Evolutionary conservation across 352 stramenopile genomes (phyloP).

Genomic region (Plasmopara halstedii): DNA sequence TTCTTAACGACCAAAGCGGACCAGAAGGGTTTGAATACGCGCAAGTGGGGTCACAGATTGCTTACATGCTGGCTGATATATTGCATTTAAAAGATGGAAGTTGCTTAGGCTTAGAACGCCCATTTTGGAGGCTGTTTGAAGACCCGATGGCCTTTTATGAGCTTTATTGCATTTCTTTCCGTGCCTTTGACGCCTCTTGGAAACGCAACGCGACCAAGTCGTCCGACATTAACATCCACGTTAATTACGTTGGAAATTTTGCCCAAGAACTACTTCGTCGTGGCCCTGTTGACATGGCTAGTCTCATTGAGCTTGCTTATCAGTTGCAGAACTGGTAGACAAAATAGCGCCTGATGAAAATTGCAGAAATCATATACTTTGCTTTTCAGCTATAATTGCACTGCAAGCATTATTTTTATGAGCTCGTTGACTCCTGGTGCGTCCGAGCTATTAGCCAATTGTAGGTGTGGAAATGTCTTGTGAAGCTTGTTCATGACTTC

Average conservation of each 20-base stretch:
- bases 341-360: slow-evolving; percentile 8
- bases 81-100: slow-evolving; percentile 67
- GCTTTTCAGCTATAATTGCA: slow-evolving; percentile 12
- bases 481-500: slow-evolving; percentile 30
- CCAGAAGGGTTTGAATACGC: slow-evolving; percentile 61
- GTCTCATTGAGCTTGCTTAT: slow-evolving; percentile 57
- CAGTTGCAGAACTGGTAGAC: slow-evolving; percentile 72
- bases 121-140: slow-evolving; percentile 82
- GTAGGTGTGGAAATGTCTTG: slow-evolving; percentile 9
- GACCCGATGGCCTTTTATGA: slow-evolving; percentile 80
- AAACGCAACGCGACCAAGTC: slow-evolving; percentile 35
- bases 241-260: slow-evolving; percentile 67
- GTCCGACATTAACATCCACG: slow-evolving; percentile 49
- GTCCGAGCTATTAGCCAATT: not conserved
- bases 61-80: slow-evolving; percentile 54
- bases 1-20: slow-evolving; percentile 54
- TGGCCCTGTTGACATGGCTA: slow-evolving; percentile 45
- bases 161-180: slow-evolving; percentile 69
- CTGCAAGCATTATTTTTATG: slow-evolving; percentile 16
- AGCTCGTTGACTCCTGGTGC: slow-evolving; percentile 19
- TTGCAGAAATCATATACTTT: slow-evolving; percentile 23
- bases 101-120: slow-evolving; percentile 63
- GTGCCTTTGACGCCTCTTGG: slow-evolving; percentile 65
- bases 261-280: slow-evolving; percentile 62
- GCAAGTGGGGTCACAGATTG: slow-evolving; percentile 40